Evolutionary conservation across 2,329 filamentous ascomycete species (phyloP).

Genomic region (Grosmannia penicillata): DNA sequence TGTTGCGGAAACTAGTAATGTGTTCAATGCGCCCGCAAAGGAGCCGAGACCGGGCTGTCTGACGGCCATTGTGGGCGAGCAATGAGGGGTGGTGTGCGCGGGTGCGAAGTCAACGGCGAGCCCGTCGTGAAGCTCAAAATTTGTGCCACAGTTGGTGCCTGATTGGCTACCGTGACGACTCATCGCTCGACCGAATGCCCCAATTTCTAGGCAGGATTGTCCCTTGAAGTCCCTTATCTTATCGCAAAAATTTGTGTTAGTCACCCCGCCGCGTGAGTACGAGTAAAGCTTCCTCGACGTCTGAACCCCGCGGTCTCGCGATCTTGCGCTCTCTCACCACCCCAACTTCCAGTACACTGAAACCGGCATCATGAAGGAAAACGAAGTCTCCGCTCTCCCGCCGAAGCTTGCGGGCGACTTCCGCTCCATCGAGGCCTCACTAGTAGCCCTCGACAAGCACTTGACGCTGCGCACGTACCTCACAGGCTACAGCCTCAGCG

Average conservation of each 20-base stretch:
- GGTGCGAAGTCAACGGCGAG: too few relatives aligned
- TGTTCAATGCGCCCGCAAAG: constrained; percentile 35
- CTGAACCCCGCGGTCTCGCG: too few relatives aligned
- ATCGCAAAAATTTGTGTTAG: constrained; percentile 2
- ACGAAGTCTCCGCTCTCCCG: constrained; percentile 37
- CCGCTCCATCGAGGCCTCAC: constrained; percentile 62
- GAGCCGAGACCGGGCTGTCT: constrained; percentile 39
- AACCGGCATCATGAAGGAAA: constrained; percentile 32
- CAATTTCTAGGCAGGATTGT: constrained; percentile 4
- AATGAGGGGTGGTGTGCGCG: too few relatives aligned
- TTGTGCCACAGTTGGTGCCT: too few relatives aligned
- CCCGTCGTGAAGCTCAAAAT: too few relatives aligned
- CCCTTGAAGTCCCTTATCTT: constrained; percentile 10
- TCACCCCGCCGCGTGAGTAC: too few relatives aligned
- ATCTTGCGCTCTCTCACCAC: not conserved
- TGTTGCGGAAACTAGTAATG: constrained; percentile 25
- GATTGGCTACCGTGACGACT: not conserved
- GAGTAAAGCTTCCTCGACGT: too few relatives aligned
- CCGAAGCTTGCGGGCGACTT: constrained; percentile 51
- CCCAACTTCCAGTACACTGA: not conserved
- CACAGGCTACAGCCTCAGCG: constrained; percentile 62
- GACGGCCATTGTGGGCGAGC: constrained; percentile 33
- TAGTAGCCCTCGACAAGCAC: constrained; percentile 72
- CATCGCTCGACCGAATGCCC: too few relatives aligned
- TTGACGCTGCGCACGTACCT: constrained; percentile 77